These are phyloP conservation scores for Pichia ethanolica DNA, from an alignment of 805 yeast genomes.

Conservation along the genomic window DNA sequence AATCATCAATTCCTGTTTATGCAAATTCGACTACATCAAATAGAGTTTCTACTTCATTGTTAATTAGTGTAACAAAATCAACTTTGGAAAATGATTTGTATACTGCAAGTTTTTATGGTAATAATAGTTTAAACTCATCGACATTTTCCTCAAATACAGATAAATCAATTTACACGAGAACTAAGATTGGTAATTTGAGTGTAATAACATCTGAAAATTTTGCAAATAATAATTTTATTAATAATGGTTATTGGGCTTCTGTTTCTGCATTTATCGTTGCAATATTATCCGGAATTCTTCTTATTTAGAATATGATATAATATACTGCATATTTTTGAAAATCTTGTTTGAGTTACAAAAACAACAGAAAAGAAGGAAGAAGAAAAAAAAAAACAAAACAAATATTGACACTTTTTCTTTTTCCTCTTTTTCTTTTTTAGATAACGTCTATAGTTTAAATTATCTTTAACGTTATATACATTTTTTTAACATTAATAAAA, in stretches of 20 bases:
- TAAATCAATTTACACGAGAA: slow-evolving; percentile 3
- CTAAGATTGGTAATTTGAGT: not conserved
- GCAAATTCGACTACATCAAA: not conserved
- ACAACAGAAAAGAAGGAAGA: too few species aligned
- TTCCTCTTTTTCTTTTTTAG: too few species aligned
- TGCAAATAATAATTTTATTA: not conserved
- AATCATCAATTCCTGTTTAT: not conserved
- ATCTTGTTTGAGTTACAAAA: too few species aligned
- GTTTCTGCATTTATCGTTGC: slow-evolving; percentile 6
- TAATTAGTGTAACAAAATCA: too few species aligned
- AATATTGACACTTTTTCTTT: too few species aligned
- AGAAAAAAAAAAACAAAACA: too few species aligned
- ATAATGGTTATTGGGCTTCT: slow-evolving; percentile 1
- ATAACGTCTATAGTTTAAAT: too few species aligned
- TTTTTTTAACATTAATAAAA: not conserved
- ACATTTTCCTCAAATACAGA: not conserved
- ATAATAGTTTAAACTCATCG: not conserved
- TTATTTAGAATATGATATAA: not conserved
- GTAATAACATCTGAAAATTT: not conserved
- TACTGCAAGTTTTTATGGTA: not conserved
- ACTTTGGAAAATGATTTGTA: not conserved
- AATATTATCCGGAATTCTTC: slow-evolving; percentile 1
- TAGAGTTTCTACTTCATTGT: too few species aligned
- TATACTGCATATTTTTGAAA: too few species aligned
- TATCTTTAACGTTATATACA: too few species aligned